phyloP scores from a whole-genome alignment of 345 rosid species.

The Lepidium aucheri region DNA sequence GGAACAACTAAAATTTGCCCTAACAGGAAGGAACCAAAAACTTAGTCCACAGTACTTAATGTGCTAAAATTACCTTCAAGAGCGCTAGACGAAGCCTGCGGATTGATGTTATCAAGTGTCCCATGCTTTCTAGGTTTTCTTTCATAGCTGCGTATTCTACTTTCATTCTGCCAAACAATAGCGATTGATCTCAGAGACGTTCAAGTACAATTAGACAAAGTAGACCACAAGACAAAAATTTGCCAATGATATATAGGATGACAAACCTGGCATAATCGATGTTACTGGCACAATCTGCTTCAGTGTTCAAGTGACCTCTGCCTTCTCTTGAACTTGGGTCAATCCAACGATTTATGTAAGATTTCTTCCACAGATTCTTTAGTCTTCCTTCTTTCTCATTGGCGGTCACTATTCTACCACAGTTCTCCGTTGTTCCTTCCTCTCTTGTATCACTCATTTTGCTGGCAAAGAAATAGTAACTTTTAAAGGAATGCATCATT shows the following conservation, averaged over 20 bases:
- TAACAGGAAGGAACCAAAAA: not conserved
- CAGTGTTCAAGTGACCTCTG: slow-evolving; percentile 30
- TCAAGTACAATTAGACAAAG: not conserved
- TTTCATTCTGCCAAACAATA: slow-evolving; percentile 51
- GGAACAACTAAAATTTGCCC: not conserved
- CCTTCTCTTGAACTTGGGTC: slow-evolving; percentile 49
- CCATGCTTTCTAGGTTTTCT: slow-evolving; percentile 82
- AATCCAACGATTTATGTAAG: slow-evolving; percentile 79
- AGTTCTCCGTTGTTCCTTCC: slow-evolving; percentile 32
- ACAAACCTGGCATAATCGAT: slow-evolving; percentile 75
- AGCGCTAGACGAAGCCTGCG: slow-evolving; percentile 80
- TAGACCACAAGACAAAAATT: not conserved
- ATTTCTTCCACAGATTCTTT: slow-evolving; percentile 68
- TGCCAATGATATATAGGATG: not conserved
- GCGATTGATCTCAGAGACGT: not conserved
- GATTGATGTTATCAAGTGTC: slow-evolving; percentile 62
- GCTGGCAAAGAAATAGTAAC: slow-evolving; percentile 31
- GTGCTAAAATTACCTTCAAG: slow-evolving; percentile 43
- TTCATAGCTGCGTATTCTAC: slow-evolving; percentile 85
- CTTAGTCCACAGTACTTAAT: not conserved
- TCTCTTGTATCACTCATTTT: slow-evolving; percentile 37
- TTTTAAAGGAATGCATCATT: not conserved
- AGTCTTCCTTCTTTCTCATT: slow-evolving; percentile 67
- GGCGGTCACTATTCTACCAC: slow-evolving; percentile 27
- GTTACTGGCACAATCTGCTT: slow-evolving; percentile 30